Base-by-base conservation (phyloP, 164 flowering plant genomes). In the Magnolia officinalis region DNA sequence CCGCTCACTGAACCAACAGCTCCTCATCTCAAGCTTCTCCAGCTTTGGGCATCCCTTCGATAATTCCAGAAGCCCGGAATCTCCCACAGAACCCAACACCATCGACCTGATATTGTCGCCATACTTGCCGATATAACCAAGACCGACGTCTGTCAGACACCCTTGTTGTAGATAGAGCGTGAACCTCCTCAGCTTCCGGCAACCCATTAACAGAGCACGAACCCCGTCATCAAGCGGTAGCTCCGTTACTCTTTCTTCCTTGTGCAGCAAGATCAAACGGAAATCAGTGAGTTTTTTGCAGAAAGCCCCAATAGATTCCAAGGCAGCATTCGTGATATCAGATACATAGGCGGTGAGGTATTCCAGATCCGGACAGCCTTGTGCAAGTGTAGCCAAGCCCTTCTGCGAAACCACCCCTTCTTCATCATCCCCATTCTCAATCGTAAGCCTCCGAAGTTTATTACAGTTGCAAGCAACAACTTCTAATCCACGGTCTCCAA, bases 161-260 rank as follows among this genome's bases (percentile, higher is more conserved):
- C 98, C 98, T 2, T 81, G 85, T 50, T 98, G 78, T 67, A 96
- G 88, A 78, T 93, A 95, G 20, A 95, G 80, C 23, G 92, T 97
- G 84, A 95, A 92, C 75, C 97, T 85, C 76, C 81, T 82, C 13
- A 95, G 87, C 78, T 87, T 88, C 65, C 84, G 84, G 79, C 98
- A 95, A 61, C 98, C 97, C 74, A 72, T 86, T 81, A 95, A 75
- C 8, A 95, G 83, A 65, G 96, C 86, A 61, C 89, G 84, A 37
- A 93, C 98, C 72, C 98, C 98, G 81, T 88, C 91, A 80, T 95
- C 98, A n/a, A 95, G 89, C 1, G 98, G 98, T 80, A 95, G 83
- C 77, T 95, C 98, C 8, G 95, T 82, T 72, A 95, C 87, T 23
- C 59, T 81, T 77, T 85, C 95, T 82, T 90, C 92, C 70, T 81